Evolutionary conservation across 148 eudicot species (phyloP).

Genomic region (Amaranthus cruentus): DNA sequence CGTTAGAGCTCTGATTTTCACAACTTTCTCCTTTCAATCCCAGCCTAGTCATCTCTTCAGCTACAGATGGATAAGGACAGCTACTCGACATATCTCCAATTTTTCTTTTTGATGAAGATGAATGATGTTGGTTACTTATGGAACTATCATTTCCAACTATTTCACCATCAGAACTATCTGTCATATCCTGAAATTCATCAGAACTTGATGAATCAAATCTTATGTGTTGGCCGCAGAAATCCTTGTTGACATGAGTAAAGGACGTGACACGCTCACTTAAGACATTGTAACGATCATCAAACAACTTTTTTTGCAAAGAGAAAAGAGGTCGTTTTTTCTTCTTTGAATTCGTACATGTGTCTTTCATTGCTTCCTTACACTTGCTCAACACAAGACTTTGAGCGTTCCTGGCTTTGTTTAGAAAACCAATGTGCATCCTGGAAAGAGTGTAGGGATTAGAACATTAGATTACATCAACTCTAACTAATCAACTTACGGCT

Average conservation of each 20-base stretch:
- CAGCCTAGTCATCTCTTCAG: slow-evolving; percentile 75
- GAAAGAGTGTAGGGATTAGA: slow-evolving; percentile 17
- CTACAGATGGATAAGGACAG: slow-evolving; percentile 85
- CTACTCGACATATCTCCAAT: slow-evolving; percentile 49
- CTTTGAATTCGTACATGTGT: slow-evolving; percentile 22
- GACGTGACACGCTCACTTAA: slow-evolving; percentile 54
- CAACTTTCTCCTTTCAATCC: slow-evolving; percentile 53
- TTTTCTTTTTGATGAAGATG: slow-evolving; percentile 25
- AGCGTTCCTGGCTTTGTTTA: slow-evolving; percentile 42
- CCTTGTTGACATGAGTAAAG: slow-evolving; percentile 46
- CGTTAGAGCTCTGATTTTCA: slow-evolving; percentile 17
- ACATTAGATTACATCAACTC: slow-evolving; percentile 8
- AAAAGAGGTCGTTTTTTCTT: slow-evolving; percentile 52
- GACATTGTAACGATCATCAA: slow-evolving; percentile 64
- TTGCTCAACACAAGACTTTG: slow-evolving; percentile 38
- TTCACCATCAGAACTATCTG: slow-evolving; percentile 30
- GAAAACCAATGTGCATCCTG: slow-evolving; percentile 52
- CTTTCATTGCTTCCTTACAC: slow-evolving; percentile 25
- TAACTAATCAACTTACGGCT: slow-evolving; percentile 1
- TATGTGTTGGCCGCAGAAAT: slow-evolving; percentile 55
- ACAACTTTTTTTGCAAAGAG: slow-evolving; percentile 53
- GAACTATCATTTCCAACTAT: slow-evolving; percentile 22
- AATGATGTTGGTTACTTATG: slow-evolving; percentile 22
- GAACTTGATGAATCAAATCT: slow-evolving; percentile 59
- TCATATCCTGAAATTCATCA: slow-evolving; percentile 44